Percentiles rank a stretch among this genome's conserved stretches.
These are phyloP conservation scores for Irpex sp. DNA, from an alignment of 1,284 basidiomycete genomes.

Conservation along the genomic window DNA sequence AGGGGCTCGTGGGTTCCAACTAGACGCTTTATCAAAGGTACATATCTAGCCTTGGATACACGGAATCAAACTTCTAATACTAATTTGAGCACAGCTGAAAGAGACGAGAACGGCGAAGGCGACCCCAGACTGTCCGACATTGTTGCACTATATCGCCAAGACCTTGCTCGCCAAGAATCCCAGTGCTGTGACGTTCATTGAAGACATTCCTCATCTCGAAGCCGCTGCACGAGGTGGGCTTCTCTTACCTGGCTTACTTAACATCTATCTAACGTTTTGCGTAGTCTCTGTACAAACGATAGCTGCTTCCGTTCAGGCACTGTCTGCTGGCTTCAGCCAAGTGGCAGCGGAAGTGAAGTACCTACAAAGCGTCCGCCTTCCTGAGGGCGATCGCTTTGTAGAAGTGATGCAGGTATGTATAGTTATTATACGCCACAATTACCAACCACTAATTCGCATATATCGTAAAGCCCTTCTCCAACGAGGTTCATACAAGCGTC, in stretches of 20 bases:
- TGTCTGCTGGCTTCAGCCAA: conserved; percentile 56
- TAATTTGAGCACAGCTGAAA: conserved; percentile 51
- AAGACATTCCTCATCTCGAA: conserved; percentile 80
- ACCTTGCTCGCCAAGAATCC: conserved; percentile 72
- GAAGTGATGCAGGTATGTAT: conserved; percentile 72
- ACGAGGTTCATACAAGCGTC: conserved; percentile 46
- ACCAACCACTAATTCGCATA: neutral
- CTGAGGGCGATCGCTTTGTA: conserved; percentile 58
- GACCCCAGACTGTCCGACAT: conserved; percentile 70
- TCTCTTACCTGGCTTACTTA: neutral
- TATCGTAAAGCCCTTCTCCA: conserved; percentile 51
- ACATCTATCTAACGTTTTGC: neutral
- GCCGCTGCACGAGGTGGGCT: conserved; percentile 73
- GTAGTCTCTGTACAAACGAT: conserved; percentile 71
- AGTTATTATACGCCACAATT: too few relatives aligned
- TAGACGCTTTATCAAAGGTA: conserved; percentile 82
- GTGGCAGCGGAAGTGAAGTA: conserved; percentile 54
- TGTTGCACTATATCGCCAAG: conserved; percentile 83
- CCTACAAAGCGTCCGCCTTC: conserved; percentile 31
- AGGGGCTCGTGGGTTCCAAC: conserved; percentile 77
- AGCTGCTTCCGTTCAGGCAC: conserved; percentile 52
- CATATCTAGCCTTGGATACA: neutral
- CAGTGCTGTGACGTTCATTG: conserved; percentile 67
- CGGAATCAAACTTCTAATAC: too few relatives aligned
- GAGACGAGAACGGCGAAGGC: conserved; percentile 80